Conservation (phyloP, 2,329 filamentous ascomycete species). For the Colletotrichum chlorophyti region DNA sequence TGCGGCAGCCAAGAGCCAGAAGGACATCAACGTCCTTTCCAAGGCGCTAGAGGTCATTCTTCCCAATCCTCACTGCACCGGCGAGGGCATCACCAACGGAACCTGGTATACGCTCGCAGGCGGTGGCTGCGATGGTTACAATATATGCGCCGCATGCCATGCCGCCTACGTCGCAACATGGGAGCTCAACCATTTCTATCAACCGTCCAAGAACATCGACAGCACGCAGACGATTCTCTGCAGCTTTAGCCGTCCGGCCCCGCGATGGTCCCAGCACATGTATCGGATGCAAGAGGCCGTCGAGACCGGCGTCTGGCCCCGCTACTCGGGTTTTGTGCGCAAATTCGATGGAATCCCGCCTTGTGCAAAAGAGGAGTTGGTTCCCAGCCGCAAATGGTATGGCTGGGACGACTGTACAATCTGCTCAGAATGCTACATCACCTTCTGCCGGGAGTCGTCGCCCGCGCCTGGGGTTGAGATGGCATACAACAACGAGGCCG, state of each 20-base stretch:
- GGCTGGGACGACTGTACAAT: slow-evolving; percentile 30
- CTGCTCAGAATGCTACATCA: slow-evolving; percentile 26
- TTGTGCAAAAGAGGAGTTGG: slow-evolving; percentile 5
- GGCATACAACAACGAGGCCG: not conserved
- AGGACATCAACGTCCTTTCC: slow-evolving; percentile 37
- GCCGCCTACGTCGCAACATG: slow-evolving; percentile 36
- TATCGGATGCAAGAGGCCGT: slow-evolving; percentile 36
- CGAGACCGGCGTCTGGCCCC: slow-evolving; percentile 40
- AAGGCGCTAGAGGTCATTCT: slow-evolving; percentile 33
- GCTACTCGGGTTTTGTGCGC: slow-evolving; percentile 36
- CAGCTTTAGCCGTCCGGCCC: slow-evolving; percentile 35
- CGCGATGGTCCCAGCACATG: slow-evolving; percentile 36
- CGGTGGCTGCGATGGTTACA: slow-evolving; percentile 32
- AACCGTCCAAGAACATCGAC: slow-evolving; percentile 24
- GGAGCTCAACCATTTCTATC: slow-evolving; percentile 37
- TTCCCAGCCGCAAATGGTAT: slow-evolving; percentile 17
- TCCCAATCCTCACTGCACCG: slow-evolving; percentile 35
- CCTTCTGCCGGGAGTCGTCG: slow-evolving; percentile 14
- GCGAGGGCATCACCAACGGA: slow-evolving; percentile 36
- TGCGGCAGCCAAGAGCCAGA: slow-evolving; percentile 32
- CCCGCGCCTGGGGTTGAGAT: not conserved
- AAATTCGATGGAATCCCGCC: slow-evolving; percentile 31
- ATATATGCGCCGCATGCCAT: slow-evolving; percentile 43
- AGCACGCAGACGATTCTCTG: slow-evolving; percentile 34
- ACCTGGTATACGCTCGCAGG: slow-evolving; percentile 41